phyloP scores from a whole-genome alignment of 768 basidiomycete species.

The Mycena rosella region DNA sequence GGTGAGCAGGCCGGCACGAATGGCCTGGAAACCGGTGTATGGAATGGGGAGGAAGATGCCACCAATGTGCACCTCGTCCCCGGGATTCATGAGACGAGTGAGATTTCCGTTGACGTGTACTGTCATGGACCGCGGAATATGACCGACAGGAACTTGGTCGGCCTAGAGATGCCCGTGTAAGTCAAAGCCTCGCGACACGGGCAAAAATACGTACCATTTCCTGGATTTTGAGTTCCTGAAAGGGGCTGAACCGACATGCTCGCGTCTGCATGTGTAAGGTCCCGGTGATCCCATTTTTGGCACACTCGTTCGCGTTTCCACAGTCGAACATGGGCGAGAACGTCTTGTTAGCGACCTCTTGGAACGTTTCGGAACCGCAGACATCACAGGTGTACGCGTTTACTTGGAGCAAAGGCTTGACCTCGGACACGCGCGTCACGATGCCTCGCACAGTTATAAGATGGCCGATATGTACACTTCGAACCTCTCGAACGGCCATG shows the following conservation, averaged over 20 bases:
- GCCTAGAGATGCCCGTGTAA: slow-evolving; percentile 63
- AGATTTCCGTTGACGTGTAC: slow-evolving; percentile 93
- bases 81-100: slow-evolving; percentile 93
- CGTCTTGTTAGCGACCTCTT: slow-evolving; percentile 93
- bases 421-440: slow-evolving; percentile 98
- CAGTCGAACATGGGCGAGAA: slow-evolving; percentile 93
- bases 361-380: slow-evolving; percentile 98
- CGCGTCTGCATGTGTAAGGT: slow-evolving; percentile 98
- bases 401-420: slow-evolving; percentile 96
- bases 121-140: slow-evolving; percentile 99
- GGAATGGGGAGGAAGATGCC: slow-evolving; percentile 98
- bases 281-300: slow-evolving; percentile 88
- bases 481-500: slow-evolving; percentile 93
- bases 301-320: slow-evolving; percentile 87
- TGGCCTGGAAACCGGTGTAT: slow-evolving; percentile 97
- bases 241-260: slow-evolving; percentile 96
- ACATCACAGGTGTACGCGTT: slow-evolving; percentile 99
- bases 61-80: slow-evolving; percentile 95
- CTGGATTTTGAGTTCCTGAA: slow-evolving; percentile 99
- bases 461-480: slow-evolving; percentile 86
- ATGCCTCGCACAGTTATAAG: slow-evolving; percentile 98
- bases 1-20: slow-evolving; percentile 95
- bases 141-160: slow-evolving; percentile 99
- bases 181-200: slow-evolving; percentile 19
- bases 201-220: slow-evolving; percentile 87